Percentiles rank a stretch among this genome's conserved stretches.
Evolutionary conservation across 1,284 basidiomycete genomes (phyloP).

Genomic region (Ustilago shanxiensis): DNA sequence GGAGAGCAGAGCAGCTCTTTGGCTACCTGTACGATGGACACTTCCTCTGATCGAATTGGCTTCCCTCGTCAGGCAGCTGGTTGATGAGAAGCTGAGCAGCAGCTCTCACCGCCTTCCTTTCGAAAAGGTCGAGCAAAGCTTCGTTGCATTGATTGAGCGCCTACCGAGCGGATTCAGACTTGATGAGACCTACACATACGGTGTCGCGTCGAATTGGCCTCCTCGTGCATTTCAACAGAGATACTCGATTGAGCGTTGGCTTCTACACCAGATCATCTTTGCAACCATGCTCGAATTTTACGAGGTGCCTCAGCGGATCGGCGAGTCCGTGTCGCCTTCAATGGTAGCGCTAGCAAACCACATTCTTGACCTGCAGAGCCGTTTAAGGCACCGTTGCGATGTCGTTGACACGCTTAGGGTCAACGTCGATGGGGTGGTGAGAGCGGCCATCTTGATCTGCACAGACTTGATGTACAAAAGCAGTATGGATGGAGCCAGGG

Average conservation of each 20-base stretch:
- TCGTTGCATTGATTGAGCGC: background rate
- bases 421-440: background rate
- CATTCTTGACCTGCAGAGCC: background rate
- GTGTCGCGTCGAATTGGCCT: background rate
- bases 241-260: background rate
- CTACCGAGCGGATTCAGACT: background rate
- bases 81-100: background rate
- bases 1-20: background rate
- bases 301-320: background rate
- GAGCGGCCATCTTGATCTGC: background rate
- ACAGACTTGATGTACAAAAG: background rate
- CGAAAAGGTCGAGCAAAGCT: background rate
- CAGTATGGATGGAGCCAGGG: background rate
- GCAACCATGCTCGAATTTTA: background rate
- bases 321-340: background rate
- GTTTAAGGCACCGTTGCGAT: background rate
- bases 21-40: background rate
- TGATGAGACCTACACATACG: background rate
- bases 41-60: background rate
- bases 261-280: background rate
- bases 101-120: background rate
- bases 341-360: background rate
- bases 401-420: background rate
- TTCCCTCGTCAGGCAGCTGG: background rate
- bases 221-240: background rate